Percentiles rank a stretch among this genome's conserved stretches.
phyloP scores from a whole-genome alignment of 225 moss, liverwort and hornwort genomes.

The Physcomitrium patens region DNA sequence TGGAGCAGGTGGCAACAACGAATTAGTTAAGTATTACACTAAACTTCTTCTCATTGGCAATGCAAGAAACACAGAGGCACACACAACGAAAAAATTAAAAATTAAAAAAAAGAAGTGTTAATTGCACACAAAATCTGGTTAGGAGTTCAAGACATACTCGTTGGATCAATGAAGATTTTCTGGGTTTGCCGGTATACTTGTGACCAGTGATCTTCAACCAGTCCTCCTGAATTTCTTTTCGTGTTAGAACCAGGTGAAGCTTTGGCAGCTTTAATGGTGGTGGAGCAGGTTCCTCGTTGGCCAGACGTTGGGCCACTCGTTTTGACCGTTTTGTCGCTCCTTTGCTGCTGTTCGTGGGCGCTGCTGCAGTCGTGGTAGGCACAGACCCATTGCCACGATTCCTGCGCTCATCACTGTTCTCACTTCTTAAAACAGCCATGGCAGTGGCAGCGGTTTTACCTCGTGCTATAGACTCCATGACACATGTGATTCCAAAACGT shows the following conservation, averaged over 20 bases:
- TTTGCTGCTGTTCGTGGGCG: conserved; percentile 66
- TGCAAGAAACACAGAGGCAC: no score
- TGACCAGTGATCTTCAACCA: conserved; percentile 98
- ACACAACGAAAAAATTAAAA: no score
- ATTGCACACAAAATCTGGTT: no score
- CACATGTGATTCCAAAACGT: neutral
- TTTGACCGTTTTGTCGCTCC: conserved; percentile 95
- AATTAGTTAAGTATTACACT: no score
- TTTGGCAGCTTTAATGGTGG: conserved; percentile 98
- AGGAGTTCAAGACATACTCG: conserved; percentile 55
- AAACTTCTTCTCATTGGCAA: no score
- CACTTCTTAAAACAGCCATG: neutral
- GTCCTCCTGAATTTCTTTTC: conserved; percentile 99
- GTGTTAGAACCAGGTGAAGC: conserved; percentile 83
- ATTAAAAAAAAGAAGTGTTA: no score
- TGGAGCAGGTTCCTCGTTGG: conserved; percentile 96
- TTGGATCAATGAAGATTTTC: conserved; percentile 88
- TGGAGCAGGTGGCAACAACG: no score
- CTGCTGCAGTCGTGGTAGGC: conserved; percentile 55
- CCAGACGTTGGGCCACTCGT: conserved; percentile 92
- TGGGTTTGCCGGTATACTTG: conserved; percentile 92
- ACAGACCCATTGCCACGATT: conserved; percentile 80
- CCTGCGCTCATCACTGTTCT: conserved; percentile 44
- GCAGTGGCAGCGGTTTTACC: neutral
- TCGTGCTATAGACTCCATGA: conserved; percentile 3